These are phyloP conservation scores for Rhododendron ferrugineum DNA, from an alignment of 148 eudicot genomes.

Conservation along the genomic window DNA sequence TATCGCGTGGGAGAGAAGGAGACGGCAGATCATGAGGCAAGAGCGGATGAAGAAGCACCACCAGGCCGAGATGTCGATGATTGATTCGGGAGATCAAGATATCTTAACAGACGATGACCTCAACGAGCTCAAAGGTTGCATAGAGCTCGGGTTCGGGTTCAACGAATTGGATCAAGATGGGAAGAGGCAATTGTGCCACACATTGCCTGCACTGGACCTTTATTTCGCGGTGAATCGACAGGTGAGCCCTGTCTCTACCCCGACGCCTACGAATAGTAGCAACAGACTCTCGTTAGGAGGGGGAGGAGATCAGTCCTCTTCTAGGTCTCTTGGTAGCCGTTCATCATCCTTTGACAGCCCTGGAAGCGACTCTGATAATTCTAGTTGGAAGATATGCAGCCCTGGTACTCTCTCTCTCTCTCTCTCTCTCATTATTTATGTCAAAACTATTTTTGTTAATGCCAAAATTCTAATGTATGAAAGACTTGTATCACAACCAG, in stretches of 20 bases:
- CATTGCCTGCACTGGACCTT: constrained; percentile 71
- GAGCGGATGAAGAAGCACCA: constrained; percentile 25
- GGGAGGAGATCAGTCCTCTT: not conserved
- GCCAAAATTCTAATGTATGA: not conserved
- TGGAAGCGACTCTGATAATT: constrained; percentile 28
- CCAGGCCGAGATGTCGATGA: not conserved
- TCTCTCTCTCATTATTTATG: not conserved
- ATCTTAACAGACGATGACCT: constrained; percentile 51
- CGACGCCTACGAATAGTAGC: constrained; percentile 40
- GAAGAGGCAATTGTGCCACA: constrained; percentile 33
- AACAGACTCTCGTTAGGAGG: not conserved
- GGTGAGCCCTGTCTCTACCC: constrained; percentile 39
- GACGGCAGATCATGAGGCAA: constrained; percentile 44
- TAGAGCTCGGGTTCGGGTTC: constrained; percentile 87
- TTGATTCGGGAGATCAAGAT: not conserved
- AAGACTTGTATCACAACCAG: not conserved
- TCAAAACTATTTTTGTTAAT: too few species aligned
- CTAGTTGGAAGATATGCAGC: constrained; percentile 50
- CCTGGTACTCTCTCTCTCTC: constrained; percentile 35
- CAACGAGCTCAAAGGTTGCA: constrained; percentile 65
- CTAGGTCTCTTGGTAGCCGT: constrained; percentile 20
- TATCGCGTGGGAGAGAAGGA: constrained; percentile 72
- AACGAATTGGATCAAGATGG: constrained; percentile 52
- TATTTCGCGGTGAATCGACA: constrained; percentile 77
- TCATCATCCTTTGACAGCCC: constrained; percentile 41